A percentile compares a stretch with the other conserved stretches of the same genome.
Conservation (phyloP, 805 yeast genomes). For the Blastobotrys robertii region DNA sequence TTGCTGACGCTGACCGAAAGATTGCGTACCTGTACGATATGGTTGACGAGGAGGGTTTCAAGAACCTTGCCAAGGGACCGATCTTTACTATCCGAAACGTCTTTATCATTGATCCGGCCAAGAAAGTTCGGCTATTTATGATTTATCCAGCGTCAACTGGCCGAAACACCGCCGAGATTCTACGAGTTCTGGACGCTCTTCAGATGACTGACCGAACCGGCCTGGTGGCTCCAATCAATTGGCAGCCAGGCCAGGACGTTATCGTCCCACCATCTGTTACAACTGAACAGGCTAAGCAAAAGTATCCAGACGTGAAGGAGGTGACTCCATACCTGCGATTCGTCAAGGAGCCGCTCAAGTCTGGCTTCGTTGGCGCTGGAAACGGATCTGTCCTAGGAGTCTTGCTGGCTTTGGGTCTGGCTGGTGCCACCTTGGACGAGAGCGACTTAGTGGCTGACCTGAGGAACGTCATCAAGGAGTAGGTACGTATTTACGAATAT, state of each 20-base stretch:
- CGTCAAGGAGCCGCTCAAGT: constrained; percentile 30
- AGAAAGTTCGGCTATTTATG: constrained; percentile 78
- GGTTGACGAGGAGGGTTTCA: constrained; percentile 80
- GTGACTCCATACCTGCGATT: constrained; percentile 86
- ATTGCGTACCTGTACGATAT: constrained; percentile 77
- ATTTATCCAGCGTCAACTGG: constrained; percentile 92
- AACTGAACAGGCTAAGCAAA: constrained; percentile 67
- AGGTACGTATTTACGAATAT: constrained; percentile 2
- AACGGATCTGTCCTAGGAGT: constrained; percentile 1
- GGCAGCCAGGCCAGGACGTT: constrained; percentile 85
- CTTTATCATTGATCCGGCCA: constrained; percentile 80
- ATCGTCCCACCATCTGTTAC: constrained; percentile 82
- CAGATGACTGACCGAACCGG: constrained; percentile 68
- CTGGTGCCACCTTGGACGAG: constrained; percentile 5
- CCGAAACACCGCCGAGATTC: constrained; percentile 86
- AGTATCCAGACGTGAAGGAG: constrained; percentile 64
- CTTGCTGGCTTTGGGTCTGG: constrained; percentile 3
- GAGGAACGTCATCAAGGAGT: constrained; percentile 8
- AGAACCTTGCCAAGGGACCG: constrained; percentile 60
- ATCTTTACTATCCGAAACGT: constrained; percentile 89
- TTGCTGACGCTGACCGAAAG: constrained; percentile 78
- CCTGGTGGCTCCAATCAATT: constrained; percentile 84
- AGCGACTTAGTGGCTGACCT: constrained; percentile 6
- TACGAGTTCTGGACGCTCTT: constrained; percentile 82
- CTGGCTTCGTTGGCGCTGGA: background rate